Conservation (phyloP, 2,329 filamentous ascomycete genomes). For the Aspergillus eucalypticola region DNA sequence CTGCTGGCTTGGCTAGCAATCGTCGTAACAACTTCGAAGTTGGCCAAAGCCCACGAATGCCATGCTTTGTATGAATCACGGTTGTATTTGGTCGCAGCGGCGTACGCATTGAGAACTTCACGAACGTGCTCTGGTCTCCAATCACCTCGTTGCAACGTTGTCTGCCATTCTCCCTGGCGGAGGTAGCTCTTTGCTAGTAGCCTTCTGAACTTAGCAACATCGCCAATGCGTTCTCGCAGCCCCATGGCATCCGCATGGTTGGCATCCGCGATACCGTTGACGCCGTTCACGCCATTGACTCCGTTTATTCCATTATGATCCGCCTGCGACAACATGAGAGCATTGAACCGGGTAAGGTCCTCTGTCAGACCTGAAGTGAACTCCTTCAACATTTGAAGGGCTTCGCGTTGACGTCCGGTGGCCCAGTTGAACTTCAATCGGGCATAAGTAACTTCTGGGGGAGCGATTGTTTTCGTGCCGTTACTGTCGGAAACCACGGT, state of each 20-base stretch:
- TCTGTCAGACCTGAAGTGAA: slow-evolving; percentile 63
- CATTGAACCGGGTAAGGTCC: slow-evolving; percentile 54
- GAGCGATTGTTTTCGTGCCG: slow-evolving; percentile 42
- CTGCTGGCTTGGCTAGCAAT: slow-evolving; percentile 68
- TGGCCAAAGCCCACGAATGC: slow-evolving; percentile 97
- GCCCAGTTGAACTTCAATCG: slow-evolving; percentile 97
- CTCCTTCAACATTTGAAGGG: slow-evolving; percentile 61
- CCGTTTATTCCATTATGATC: slow-evolving; percentile 48
- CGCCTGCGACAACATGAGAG: slow-evolving; percentile 37
- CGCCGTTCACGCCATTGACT: slow-evolving; percentile 53
- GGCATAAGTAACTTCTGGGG: slow-evolving; percentile 89
- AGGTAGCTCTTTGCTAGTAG: slow-evolving; percentile 94
- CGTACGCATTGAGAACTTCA: slow-evolving; percentile 88
- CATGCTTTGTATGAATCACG: slow-evolving; percentile 97
- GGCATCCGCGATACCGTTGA: slow-evolving; percentile 50
- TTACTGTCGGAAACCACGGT: slow-evolving; percentile 59
- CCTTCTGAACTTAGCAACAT: slow-evolving; percentile 60
- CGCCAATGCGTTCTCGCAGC: slow-evolving; percentile 45
- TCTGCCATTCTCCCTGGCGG: slow-evolving; percentile 95
- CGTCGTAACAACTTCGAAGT: slow-evolving; percentile 95
- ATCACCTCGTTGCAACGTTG: slow-evolving; percentile 77
- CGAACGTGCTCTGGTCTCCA: slow-evolving; percentile 86
- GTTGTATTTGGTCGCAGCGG: slow-evolving; percentile 89
- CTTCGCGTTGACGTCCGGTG: slow-evolving; percentile 66
- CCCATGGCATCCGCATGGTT: slow-evolving; percentile 41